Evolutionary conservation across 1,284 basidiomycete genomes (phyloP), one percentile per base, ranked within the genome.

Genomic region (Psilocybe mexicana): DNA sequence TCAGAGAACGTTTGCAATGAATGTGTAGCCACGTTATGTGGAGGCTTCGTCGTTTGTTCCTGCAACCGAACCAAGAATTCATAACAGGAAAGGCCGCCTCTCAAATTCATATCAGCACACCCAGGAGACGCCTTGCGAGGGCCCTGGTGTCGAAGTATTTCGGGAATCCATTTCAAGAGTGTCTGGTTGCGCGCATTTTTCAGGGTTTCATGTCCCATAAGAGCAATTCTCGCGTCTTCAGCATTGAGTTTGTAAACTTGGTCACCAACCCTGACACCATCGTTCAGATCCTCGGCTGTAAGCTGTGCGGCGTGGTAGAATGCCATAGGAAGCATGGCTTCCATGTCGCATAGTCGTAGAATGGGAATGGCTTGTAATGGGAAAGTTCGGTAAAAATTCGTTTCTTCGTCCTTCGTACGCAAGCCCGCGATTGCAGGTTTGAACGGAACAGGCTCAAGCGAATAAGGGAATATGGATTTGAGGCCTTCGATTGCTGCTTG

Each of bases 271-370:
- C 52, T 25, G 26, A 65, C 60, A 23, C 66, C 67, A 30, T 54
- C 45, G 10, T 63, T 18, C 24, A 70, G 64, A 51, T 67, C 62
- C 3, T 63, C 47, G 10, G 61, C 45, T 8, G 60, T 43, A 4
- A 68, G 57, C 49, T 68, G 67, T 11, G 67, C 59, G 8, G 65
- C 66, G 33, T 62, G 61, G 57, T 70, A 68, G 43, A 63, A 66
- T 18, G 64, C 65, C 61, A 66, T 61, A 12, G 66, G 68, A 23
- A 64, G 28, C 10, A 64, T 52, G 23, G 61, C 51, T 3, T 44
- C 49, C 18, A 66, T 44, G 28, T 63, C 53, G 50, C 57, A 66
- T 52, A 60, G 42, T 14, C 45, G 43, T 43, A 65, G 58, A 12
- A 62, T 44, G 28, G 64, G 66, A 54, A 67, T 57, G 12, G 60